A percentile compares a stretch with the other conserved stretches of the same genome.
Conservation (phyloP, 2,329 filamentous ascomycete genomes). For the Talaromyces pinophilus region DNA sequence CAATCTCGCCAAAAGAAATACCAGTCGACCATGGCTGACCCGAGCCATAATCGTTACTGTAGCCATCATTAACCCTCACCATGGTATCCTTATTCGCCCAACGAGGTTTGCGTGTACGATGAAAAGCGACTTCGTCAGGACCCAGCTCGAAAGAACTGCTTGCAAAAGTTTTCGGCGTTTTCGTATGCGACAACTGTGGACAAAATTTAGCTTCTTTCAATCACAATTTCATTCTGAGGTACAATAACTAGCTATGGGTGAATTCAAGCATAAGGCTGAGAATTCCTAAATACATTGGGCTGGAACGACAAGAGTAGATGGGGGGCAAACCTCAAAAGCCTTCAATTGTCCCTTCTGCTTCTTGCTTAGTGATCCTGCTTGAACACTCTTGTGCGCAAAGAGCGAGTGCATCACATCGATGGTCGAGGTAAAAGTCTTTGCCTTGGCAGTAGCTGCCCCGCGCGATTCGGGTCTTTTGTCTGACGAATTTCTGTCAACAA, state of each 20-base stretch:
- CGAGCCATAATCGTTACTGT: conserved; percentile 27
- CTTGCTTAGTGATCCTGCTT: conserved; percentile 55
- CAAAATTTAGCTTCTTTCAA: conserved; percentile 41
- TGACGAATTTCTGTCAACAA: conserved; percentile 50
- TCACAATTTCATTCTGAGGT: conserved; percentile 40
- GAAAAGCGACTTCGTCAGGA: conserved; percentile 66
- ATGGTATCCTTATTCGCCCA: conserved; percentile 77
- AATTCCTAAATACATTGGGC: conserved; percentile 29
- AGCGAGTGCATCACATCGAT: conserved; percentile 97
- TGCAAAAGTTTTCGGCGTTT: conserved; percentile 69
- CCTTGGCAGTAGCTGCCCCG: conserved; percentile 31
- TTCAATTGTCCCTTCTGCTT: conserved; percentile 58
- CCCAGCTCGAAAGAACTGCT: conserved; percentile 63
- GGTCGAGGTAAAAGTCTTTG: conserved; percentile 75
- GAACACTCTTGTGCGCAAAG: conserved; percentile 66
- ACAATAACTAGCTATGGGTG: conserved; percentile 33
- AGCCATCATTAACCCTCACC: conserved; percentile 59
- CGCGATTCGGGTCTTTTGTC: conserved; percentile 35
- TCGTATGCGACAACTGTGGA: conserved; percentile 80
- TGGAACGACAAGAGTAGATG: conserved; percentile 34
- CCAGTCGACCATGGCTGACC: conserved; percentile 54
- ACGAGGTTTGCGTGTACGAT: conserved; percentile 72
- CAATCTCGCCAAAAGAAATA: conserved; percentile 48
- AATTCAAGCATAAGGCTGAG: conserved; percentile 21
- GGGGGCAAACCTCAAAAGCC: conserved; percentile 87